These are phyloP conservation scores for Beauveria asiatica DNA, from an alignment of 2,329 filamentous ascomycete genomes.

Conservation along the genomic window DNA sequence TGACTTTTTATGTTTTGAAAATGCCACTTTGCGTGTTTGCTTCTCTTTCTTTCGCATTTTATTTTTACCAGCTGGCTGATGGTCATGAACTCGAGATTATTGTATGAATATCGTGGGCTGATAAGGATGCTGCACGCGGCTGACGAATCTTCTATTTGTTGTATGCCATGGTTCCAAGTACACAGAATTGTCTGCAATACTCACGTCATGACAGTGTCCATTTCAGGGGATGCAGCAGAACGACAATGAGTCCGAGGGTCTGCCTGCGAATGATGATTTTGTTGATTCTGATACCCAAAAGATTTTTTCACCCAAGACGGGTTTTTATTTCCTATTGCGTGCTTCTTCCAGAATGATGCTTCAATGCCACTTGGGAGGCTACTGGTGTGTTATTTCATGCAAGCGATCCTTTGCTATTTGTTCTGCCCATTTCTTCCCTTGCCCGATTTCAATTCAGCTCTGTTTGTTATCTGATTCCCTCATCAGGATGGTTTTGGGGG, in stretches of 20 bases:
- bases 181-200: conserved; percentile 8
- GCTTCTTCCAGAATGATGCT: neutral
- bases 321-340: neutral
- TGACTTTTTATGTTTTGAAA: neutral
- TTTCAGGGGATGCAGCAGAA: neutral
- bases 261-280: conserved; percentile 1
- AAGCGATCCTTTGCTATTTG: neutral
- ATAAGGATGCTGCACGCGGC: neutral
- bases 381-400: neutral
- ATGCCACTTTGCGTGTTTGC: neutral
- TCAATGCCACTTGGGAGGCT: neutral
- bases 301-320: neutral
- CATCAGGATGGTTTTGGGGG: no score
- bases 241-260: neutral
- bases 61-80: neutral
- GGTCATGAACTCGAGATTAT: neutral
- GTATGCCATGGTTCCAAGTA: neutral
- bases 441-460: neutral
- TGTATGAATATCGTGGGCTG: conserved; percentile 3
- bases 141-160: neutral
- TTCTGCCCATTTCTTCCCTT: neutral
- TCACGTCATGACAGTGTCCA: conserved; percentile 9
- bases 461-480: no score
- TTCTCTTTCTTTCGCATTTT: neutral
- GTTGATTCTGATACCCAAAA: conserved; percentile 12